Base-by-base conservation (phyloP, 306 rosid genomes). In the Prosopis cineraria region DNA sequence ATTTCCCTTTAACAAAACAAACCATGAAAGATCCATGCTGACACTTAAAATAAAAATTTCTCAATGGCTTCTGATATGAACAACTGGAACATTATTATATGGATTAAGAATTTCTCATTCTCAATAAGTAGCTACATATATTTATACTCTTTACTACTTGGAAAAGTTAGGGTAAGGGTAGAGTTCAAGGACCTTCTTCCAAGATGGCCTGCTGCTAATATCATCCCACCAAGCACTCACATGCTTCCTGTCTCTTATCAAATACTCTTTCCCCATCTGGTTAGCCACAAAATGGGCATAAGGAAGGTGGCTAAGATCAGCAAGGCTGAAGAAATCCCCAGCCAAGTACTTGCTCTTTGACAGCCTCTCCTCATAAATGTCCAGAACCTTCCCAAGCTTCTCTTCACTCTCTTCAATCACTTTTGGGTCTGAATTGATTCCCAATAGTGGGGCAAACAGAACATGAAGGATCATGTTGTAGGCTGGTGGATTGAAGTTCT, bases 141-240 rank as follows among this genome's bases (percentile, higher is more conserved):
- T n/a, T n/a, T n/a, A n/a, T n/a, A n/a, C n/a, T n/a, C n/a, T n/a
- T n/a, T n/a, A n/a, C n/a, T 31, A 31, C 39, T 36, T 36, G 6
- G 7, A 6, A 36, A 5, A 83, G 13, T 79, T 63, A 52, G 83
- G 78, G 56, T 74, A 85, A 1, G 70, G 72, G 56, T 78, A 78
- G 12, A 39, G 76, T 52, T 88, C 40, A 0, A 88, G 75, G 22
- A 88, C 86, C 75, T 70, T 85, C 82, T 83, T 59, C 90, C 94
- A 90, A 0, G 94, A 66, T 3, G 91, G 90, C 53, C 91, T 79
- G 50, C 10, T 81, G 17, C 90, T 85, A 20, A 90, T 90, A 43
- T 88, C 88, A 70, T 80, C 89, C 90, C 89, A 85, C 91, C 91
- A 90, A 40, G 85, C 90, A 63, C 83, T 84, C 62, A 90, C 86